Evolutionary conservation across 163 green algal genomes (phyloP).

Genomic region (Scenedesmus sp.): DNA sequence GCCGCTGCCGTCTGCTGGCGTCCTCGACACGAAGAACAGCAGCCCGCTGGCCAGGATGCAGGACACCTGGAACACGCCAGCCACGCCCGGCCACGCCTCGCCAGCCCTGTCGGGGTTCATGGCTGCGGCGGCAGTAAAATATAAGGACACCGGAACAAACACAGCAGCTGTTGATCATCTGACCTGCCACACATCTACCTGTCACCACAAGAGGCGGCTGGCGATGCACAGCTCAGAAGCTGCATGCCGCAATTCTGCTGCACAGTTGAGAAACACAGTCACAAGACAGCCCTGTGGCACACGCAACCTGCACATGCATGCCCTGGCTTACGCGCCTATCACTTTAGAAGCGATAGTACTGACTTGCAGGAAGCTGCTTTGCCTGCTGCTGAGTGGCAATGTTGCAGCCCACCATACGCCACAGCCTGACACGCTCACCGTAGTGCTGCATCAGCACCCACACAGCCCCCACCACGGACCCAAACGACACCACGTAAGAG

Average conservation of each 20-base stretch:
- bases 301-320: not conserved
- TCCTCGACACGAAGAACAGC: slow-evolving; percentile 86
- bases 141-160: not conserved
- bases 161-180: not conserved
- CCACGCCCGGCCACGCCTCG: slow-evolving; percentile 65
- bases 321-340: not conserved
- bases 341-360: not conserved
- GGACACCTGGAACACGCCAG: slow-evolving; percentile 75
- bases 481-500: slow-evolving; percentile 84
- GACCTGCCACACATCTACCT: too few species aligned
- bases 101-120: slow-evolving; percentile 58
- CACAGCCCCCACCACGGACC: slow-evolving; percentile 72
- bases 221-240: too few species aligned
- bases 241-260: too few species aligned
- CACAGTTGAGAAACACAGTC: too few species aligned
- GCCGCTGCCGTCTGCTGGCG: slow-evolving; percentile 62
- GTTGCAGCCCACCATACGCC: not conserved
- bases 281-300: too few species aligned
- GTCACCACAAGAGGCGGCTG: too few species aligned
- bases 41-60: slow-evolving; percentile 84
- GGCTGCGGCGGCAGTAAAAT: slow-evolving; percentile 44
- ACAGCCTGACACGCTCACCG: slow-evolving; percentile 21
- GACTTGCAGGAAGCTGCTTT: too few species aligned
- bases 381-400: not conserved
- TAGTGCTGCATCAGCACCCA: slow-evolving; percentile 85